Conservation (phyloP, 352 stramenopile species). For the Pythium sukuiense region DNA sequence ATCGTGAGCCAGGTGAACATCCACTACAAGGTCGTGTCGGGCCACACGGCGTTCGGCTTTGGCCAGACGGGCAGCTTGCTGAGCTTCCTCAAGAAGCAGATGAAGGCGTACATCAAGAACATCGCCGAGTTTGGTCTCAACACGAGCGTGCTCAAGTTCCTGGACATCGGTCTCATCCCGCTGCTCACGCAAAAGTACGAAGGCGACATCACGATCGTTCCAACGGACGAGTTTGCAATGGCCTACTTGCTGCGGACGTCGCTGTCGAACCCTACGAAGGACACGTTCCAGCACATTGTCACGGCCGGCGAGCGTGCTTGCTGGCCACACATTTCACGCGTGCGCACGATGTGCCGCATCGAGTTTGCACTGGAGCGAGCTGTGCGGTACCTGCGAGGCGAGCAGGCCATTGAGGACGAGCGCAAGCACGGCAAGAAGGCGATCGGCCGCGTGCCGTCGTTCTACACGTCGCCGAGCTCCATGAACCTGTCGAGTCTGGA, state of each 20-base stretch:
- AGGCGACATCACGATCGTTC: slow-evolving; percentile 98
- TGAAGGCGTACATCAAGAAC: slow-evolving; percentile 90
- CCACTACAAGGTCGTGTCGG: slow-evolving; percentile 86
- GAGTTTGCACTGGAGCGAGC: slow-evolving; percentile 95
- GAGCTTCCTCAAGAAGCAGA: slow-evolving; percentile 95
- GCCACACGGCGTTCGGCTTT: slow-evolving; percentile 64
- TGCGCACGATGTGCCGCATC: slow-evolving; percentile 95
- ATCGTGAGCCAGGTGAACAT: slow-evolving; percentile 96
- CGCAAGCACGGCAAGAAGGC: slow-evolving; percentile 65
- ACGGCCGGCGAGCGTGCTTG: slow-evolving; percentile 90
- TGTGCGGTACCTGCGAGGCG: slow-evolving; percentile 75
- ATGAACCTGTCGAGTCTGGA: slow-evolving; percentile 78
- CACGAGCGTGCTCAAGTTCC: slow-evolving; percentile 79
- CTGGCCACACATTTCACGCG: slow-evolving; percentile 93
- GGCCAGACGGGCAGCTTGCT: slow-evolving; percentile 86
- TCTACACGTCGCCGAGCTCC: slow-evolving; percentile 86
- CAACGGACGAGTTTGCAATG: slow-evolving; percentile 88
- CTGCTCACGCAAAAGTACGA: slow-evolving; percentile 95
- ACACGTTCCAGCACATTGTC: slow-evolving; percentile 68
- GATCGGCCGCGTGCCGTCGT: slow-evolving; percentile 80
- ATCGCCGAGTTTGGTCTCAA: slow-evolving; percentile 85
- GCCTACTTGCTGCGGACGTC: slow-evolving; percentile 75
- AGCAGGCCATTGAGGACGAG: slow-evolving; percentile 83
- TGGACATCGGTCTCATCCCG: slow-evolving; percentile 80
- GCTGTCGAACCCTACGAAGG: slow-evolving; percentile 75